Evolutionary conservation across 305 asterid species (phyloP).

Genomic region (Plantago coronopus): DNA sequence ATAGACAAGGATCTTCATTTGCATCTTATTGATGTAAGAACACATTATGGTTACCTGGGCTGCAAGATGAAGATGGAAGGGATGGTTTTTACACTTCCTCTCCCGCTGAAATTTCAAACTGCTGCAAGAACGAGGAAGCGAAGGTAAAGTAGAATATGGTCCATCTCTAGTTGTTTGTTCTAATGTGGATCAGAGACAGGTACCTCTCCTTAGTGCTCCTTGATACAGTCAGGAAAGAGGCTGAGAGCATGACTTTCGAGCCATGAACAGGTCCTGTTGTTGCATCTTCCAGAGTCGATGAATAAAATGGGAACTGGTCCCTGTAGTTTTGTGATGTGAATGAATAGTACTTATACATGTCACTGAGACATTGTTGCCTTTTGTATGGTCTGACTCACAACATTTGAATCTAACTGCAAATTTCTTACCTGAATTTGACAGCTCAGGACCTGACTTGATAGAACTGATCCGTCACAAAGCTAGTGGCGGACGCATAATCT

Average conservation of each 20-base stretch:
- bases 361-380: too few species aligned
- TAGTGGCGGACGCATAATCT: too few species aligned
- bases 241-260: slow-evolving; percentile 45
- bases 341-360: too few species aligned
- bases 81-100: slow-evolving; percentile 54
- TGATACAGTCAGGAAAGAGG: slow-evolving; percentile 50
- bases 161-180: too few species aligned
- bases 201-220: slow-evolving; percentile 52
- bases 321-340: too few species aligned
- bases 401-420: not conserved
- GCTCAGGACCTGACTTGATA: slow-evolving; percentile 29
- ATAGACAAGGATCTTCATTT: slow-evolving; percentile 79
- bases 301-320: too few species aligned
- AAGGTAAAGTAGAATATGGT: slow-evolving; percentile 31
- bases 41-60: slow-evolving; percentile 58
- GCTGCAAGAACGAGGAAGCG: slow-evolving; percentile 27
- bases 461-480: slow-evolving; percentile 32
- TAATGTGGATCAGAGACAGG: slow-evolving; percentile 31
- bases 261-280: slow-evolving; percentile 19
- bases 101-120: slow-evolving; percentile 57
- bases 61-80: slow-evolving; percentile 62
- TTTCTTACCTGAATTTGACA: slow-evolving; percentile 14
- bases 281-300: too few species aligned
- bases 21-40: slow-evolving; percentile 32
- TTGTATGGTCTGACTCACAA: not conserved